Evolutionary conservation across 805 yeast species (phyloP), one percentile per base, ranked within the genome.

Genomic region (Lachancea sp.): DNA sequence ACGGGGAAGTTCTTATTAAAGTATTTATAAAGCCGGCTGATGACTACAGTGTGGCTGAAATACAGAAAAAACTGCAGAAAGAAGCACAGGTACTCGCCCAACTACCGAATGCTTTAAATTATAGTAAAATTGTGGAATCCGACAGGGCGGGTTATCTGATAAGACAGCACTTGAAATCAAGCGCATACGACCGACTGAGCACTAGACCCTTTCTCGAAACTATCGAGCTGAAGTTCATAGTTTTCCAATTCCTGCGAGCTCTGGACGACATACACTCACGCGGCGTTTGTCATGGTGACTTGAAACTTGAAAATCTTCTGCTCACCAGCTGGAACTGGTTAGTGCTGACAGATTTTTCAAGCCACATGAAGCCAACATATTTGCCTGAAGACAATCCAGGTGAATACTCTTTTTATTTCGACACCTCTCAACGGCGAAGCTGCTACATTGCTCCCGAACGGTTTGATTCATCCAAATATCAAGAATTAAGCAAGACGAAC

Each of bases 381-480:
- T 63, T 92, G 23, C 97, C 97, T 0, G 96, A 85, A 48, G 92
- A 88, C 50, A 90, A 92, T 54, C 97, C 97, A 0, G 83, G 89
- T 9, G 90, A 83, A 46, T 92, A 84, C 52, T 78, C 92, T 1
- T 92, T 90, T 55, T 92, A 81, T 61, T 92, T 89, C 57, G 97
- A 92, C 63, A 85, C 90, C 2, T 83, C 95, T 2, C 85, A 78
- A 56, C 70, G 97, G 48, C 71, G 96, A 52, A 74, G 78, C 2
- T 92, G 98, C 61, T 90, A 90, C 60, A 61, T 92, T 31, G 97
- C 98, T 0, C 98, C 98, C 0, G 98, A 92, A 58, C 67, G 98
- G 48, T 90, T 92, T 53, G 60, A 54, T 45, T 51, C 53, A 5
- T 45, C 42, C 22, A 51, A 55, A 22, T 42, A 42, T 25, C 46